These are phyloP conservation scores for Phytopythium helicoides DNA, from an alignment of 352 stramenopile species.

Conservation along the genomic window DNA sequence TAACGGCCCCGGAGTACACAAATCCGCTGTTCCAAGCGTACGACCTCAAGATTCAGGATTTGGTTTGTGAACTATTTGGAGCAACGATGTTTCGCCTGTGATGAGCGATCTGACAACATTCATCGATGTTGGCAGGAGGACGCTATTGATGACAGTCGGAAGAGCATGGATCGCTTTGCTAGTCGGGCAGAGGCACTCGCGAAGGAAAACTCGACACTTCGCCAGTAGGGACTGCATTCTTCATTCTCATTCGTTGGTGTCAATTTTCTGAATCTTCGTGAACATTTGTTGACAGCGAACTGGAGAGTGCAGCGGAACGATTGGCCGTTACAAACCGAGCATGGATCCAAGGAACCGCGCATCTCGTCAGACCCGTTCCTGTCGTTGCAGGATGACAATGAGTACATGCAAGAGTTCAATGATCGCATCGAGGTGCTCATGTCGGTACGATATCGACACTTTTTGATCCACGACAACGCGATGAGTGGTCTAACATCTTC, in stretches of 20 bases:
- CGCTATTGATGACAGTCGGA: conserved; percentile 51
- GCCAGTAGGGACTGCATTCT: conserved; percentile 36
- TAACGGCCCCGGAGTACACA: conserved; percentile 66
- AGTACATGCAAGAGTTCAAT: conserved; percentile 73
- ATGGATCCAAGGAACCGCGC: conserved; percentile 32
- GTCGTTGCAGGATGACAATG: conserved; percentile 35
- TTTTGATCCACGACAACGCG: background rate
- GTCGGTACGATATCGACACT: conserved; percentile 27
- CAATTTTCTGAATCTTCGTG: conserved; percentile 1
- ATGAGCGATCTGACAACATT: no score
- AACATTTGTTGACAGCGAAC: conserved; percentile 35
- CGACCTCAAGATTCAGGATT: conserved; percentile 74
- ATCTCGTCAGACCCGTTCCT: conserved; percentile 30
- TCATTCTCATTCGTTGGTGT: background rate
- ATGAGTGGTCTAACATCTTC: background rate
- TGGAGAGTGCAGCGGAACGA: conserved; percentile 57
- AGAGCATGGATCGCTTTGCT: conserved; percentile 49
- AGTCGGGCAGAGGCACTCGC: conserved; percentile 44
- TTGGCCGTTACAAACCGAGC: conserved; percentile 45
- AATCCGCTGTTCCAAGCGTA: conserved; percentile 77
- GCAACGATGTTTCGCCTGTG: no score
- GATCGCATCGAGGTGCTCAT: conserved; percentile 81
- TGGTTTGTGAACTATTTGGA: conserved; percentile 27
- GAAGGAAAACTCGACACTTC: conserved; percentile 64
- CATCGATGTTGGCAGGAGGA: conserved; percentile 27